Base-by-base conservation (phyloP, 192 early-diverging fungal genomes). In the Coemansia sp. region DNA sequence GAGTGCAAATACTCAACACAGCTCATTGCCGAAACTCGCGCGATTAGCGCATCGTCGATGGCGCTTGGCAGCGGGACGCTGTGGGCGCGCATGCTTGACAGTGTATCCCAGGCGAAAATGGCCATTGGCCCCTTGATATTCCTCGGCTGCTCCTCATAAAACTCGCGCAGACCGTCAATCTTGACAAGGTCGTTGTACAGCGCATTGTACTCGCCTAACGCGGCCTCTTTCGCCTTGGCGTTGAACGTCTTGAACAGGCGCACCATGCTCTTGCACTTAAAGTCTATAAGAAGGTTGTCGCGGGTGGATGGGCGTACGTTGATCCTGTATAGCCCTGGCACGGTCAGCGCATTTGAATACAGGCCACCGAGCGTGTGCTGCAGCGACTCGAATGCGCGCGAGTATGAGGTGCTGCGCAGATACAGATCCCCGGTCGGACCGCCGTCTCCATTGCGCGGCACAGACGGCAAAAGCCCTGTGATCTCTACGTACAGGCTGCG, bases 321-420 rank as follows among this genome's bases (percentile, higher is more conserved):
- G 9, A 83, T 42, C 22, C 70, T 65, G 41, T 68, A 70, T 41
- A 57, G 13, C 9, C 56, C 56, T 40, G 42, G 42, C 11, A 43
- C 50, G 9, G 36, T 50, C 10, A 61, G 43, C 23, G 57, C 33
- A 23, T 43, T 40, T 1, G 89, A 87, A 64, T 85, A 87, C 66
- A 91, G 69, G 0, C 89, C 88, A 14, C 79, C 73, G 33, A 91
- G 54, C 5, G 85, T 63, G 61, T 85, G 85, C 63, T 89, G 87
- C 36, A 91, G 74, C n/a, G 83, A 86, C 69, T 89, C 89, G 56
- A 91, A 74, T 3, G 89, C 83, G 40, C 89, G 82, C 2, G 84
- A 69, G 67, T 84, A 89, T 40, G 79, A 83, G 17, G 88, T 84
- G 25, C 78, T 76, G 36, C 86, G 83, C 59, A 89, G 75, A 58